A percentile compares a stretch with the other conserved stretches of the same genome.
Evolutionary conservation across 768 basidiomycete species (phyloP).

Genomic region (Flagelloscypha sp.): DNA sequence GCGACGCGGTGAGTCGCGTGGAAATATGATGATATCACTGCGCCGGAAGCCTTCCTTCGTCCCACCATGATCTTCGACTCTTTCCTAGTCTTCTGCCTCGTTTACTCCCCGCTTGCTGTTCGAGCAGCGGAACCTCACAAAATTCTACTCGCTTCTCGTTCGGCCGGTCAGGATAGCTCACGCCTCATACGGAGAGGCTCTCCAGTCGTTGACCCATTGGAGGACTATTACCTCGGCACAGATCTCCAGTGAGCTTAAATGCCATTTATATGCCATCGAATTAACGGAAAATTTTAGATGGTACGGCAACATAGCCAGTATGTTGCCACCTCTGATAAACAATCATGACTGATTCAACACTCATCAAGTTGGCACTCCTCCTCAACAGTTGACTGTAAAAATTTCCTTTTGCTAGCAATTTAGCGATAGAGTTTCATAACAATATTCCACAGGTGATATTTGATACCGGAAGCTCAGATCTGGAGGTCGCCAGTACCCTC

Average conservation of each 20-base stretch:
- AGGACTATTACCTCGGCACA: conserved; percentile 47
- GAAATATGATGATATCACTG: background rate
- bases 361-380: conserved; percentile 41
- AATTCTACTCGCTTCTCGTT: too few relatives aligned
- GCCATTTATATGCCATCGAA: conserved; percentile 1
- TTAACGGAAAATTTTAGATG: conserved; percentile 26
- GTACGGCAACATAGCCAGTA: conserved; percentile 45
- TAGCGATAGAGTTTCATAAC: background rate
- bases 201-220: conserved; percentile 35
- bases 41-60: background rate
- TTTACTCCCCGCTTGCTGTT: background rate
- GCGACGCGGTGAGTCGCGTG: too few relatives aligned
- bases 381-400: conserved; percentile 35
- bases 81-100: background rate
- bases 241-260: conserved; percentile 41
- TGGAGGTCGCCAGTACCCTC: conserved; percentile 35
- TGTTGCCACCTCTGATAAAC: conserved; percentile 3
- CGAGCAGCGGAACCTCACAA: background rate
- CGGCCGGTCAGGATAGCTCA: too few relatives aligned
- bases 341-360: conserved; percentile 2
- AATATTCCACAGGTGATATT: conserved; percentile 39
- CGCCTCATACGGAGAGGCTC: too few relatives aligned
- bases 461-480: conserved; percentile 44
- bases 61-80: background rate
- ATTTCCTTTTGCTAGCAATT: conserved; percentile 1